Conservation (phyloP, 179 eudicot genomes). For the Beta macrorhiza region DNA sequence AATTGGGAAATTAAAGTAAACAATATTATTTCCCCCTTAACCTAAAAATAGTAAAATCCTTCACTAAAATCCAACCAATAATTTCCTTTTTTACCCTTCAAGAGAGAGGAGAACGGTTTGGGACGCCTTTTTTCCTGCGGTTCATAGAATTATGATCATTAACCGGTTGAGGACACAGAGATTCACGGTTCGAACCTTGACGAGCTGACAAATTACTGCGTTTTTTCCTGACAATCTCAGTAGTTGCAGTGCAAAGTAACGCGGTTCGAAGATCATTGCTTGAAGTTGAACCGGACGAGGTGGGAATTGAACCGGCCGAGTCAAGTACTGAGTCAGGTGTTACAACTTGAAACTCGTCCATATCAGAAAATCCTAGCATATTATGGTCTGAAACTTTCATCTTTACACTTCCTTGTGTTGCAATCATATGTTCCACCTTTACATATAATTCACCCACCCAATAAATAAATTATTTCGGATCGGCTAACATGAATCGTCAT, state of each 20-base stretch:
- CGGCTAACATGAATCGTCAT: too few species aligned
- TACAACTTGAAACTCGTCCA: slow-evolving; percentile 44
- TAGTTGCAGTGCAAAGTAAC: slow-evolving; percentile 42
- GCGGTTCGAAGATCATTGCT: slow-evolving; percentile 34
- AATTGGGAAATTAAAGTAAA: slow-evolving; percentile 17
- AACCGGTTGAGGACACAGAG: slow-evolving; percentile 19
- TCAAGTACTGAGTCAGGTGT: slow-evolving; percentile 57
- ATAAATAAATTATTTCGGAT: too few species aligned
- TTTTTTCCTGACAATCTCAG: slow-evolving; percentile 53
- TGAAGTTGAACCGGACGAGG: slow-evolving; percentile 45
- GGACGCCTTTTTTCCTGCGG: slow-evolving; percentile 61
- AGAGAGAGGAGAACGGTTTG: slow-evolving; percentile 60
- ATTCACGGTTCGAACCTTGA: slow-evolving; percentile 23
- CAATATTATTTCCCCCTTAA: slow-evolving; percentile 12
- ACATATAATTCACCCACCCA: background rate
- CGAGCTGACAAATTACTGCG: slow-evolving; percentile 28
- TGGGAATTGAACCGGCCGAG: slow-evolving; percentile 31
- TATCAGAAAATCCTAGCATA: slow-evolving; percentile 29
- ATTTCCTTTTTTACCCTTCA: slow-evolving; percentile 15
- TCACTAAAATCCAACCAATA: slow-evolving; percentile 10
- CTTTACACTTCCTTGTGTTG: slow-evolving; percentile 36
- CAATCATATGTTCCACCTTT: slow-evolving; percentile 45
- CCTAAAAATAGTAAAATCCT: slow-evolving; percentile 4
- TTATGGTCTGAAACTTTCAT: slow-evolving; percentile 22
- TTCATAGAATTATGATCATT: slow-evolving; percentile 22